A percentile compares a stretch with the other conserved stretches of the same genome.
Evolutionary conservation across 768 basidiomycete species (phyloP).

Genomic region (Boletus coccyginus): DNA sequence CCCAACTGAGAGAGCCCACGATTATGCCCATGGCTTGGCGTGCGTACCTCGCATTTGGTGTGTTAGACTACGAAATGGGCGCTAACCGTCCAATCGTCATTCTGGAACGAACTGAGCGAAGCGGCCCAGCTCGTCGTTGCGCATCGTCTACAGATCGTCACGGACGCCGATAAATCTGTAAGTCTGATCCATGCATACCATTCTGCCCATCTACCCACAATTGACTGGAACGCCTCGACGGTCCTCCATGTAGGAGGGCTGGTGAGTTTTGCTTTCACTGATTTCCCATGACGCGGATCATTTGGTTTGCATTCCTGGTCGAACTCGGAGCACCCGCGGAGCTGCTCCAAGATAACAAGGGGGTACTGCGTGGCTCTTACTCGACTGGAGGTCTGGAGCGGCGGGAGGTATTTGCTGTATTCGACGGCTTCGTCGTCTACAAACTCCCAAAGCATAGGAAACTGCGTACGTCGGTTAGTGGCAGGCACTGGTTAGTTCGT

Average conservation of each 20-base stretch:
- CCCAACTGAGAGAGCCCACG: slow-evolving; percentile 48
- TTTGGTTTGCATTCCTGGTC: neutral
- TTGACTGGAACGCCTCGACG: slow-evolving; percentile 29
- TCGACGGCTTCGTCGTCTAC: slow-evolving; percentile 29
- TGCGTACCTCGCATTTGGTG: too few species aligned
- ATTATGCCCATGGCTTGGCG: too few species aligned
- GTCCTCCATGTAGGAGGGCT: slow-evolving; percentile 42
- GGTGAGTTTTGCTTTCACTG: slow-evolving; percentile 24
- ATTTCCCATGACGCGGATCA: neutral
- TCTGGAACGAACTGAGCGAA: too few species aligned
- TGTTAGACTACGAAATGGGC: too few species aligned
- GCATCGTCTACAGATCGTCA: slow-evolving; percentile 56
- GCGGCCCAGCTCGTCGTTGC: slow-evolving; percentile 53
- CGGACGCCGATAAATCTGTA: slow-evolving; percentile 61
- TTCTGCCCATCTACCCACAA: neutral
- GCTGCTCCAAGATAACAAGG: slow-evolving; percentile 51
- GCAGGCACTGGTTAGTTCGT: neutral
- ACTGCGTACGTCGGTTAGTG: neutral
- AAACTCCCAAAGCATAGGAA: neutral
- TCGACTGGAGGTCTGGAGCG: too few species aligned
- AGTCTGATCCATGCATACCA: neutral
- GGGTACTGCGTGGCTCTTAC: slow-evolving; percentile 51
- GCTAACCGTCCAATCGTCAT: too few species aligned
- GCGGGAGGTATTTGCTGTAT: slow-evolving; percentile 48
- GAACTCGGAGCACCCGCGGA: slow-evolving; percentile 51